Base-by-base conservation (phyloP, 257 asterid species). In the Penstemon barbatus region DNA sequence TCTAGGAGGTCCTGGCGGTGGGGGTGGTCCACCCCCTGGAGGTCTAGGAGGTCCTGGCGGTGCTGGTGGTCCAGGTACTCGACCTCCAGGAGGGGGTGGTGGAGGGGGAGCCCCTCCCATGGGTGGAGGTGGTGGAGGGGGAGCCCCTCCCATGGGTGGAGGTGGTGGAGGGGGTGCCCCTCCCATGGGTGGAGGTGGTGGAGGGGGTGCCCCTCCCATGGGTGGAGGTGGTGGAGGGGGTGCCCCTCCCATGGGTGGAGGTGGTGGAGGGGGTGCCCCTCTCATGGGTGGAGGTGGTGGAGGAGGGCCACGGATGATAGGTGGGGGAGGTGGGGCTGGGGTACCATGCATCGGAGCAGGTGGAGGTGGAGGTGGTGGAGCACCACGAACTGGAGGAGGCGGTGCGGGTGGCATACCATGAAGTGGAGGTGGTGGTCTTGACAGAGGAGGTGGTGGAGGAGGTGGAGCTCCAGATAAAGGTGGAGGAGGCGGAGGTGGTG, bases 271-370 rank as follows among this genome's bases (percentile, higher is more conserved):
- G 12, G 81, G 74, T n/a, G n/a, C n/a, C 33, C 33, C 33, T 25
- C 82, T 71, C 19, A 44, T 46, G 33, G 83, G 80, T 58, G 79
- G 82, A 63, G 80, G 80, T 33, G 88, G 84, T 37, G 77, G 74
- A 5, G 82, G 79, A 15, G 81, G 75, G 43, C 80, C 81, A 46
- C 78, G 67, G 9, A 8, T 5, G 43, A 75, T 43, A 69, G 83
- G 88, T 10, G 91, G 87, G 3, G 81, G 84, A 1, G 89, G 89
- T 3, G 88, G 89, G 2, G 78, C n/a, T 63, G 82, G 80, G 25
- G 77, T 53, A 39, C 80, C 82, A 57, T 55, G 68, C 51, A 65
- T 44, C 0, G 79, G 81, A 64, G 82, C 83, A 36, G 87, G 86
- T 7, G 82, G 84, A 36, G 87, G 86, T 7, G 83, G 82, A n/a